Evolutionary conservation across 306 rosid genomes (phyloP), one percentile per base, ranked within the genome.

Genomic region (Lathyrus sativus): DNA sequence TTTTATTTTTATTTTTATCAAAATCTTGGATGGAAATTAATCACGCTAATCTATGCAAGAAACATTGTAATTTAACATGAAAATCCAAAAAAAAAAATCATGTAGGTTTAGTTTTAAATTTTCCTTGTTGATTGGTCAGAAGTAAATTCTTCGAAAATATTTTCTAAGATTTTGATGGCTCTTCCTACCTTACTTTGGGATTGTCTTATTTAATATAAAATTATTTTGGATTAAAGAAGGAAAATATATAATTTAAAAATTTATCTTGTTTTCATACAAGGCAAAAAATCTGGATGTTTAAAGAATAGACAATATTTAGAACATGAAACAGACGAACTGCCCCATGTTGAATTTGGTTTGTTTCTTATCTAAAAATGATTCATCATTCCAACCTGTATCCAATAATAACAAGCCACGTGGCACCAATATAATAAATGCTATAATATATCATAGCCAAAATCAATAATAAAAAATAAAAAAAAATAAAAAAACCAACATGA

Each of bases 371-470:
- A 69, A 76, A 68, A 59, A 43, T 37, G 17, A 49, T 67, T 72
- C 71, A 55, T 65, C 56, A 35, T 65, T 71, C 45, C 69, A 64
- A 65, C 77, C 62, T 81, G 74, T 67, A 63, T 79, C 81, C 74
- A 74, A 50, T 72, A 26, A 61, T 54, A 63, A 62, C 15, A 33
- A 72, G 65, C 65, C 76, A 67, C 81, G 11, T 57, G 72, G 50
- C 57, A 71, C 19, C 14, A 19, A 53, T 11, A 53, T 51, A 51
- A 10, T 51, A 51, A 50, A 50, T 9, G 26, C 13, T 50, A n/a
- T 51, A 54, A 48, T 13, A 35, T 19, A 42, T 72, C 28, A 48
- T 65, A 12, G 12, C 46, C 57, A 70, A 41, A 73, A 74, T 51
- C 4, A 65, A 24, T 43, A 46, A 7, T 6, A 35, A 1, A 7